Percentiles rank a stretch among this genome's conserved stretches.
phyloP scores from a whole-genome alignment of 345 rosid species.

The Eutrema heterophyllum region DNA sequence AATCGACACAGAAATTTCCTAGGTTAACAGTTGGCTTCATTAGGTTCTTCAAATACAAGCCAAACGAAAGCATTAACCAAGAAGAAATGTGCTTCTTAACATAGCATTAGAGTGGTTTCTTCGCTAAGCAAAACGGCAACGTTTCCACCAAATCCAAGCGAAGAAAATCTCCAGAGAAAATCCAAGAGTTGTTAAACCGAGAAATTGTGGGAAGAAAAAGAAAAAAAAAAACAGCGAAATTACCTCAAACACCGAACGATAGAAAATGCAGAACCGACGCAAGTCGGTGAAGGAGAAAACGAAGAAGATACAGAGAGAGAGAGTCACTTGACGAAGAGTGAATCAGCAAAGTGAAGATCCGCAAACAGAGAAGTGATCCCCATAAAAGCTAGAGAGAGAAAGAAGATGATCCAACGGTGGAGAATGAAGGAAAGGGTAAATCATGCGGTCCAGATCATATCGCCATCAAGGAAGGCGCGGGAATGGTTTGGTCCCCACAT shows the following conservation, averaged over 20 bases:
- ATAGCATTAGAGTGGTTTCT: not conserved
- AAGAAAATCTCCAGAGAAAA: slow-evolving; percentile 11
- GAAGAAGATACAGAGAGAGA: slow-evolving; percentile 7
- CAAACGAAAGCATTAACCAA: not conserved
- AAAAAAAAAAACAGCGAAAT: not conserved
- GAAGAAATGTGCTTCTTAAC: not conserved
- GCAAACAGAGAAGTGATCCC: slow-evolving; percentile 3
- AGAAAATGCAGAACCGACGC: slow-evolving; percentile 5
- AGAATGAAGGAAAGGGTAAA: not conserved
- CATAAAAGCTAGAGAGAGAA: slow-evolving; percentile 20
- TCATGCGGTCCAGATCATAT: slow-evolving; percentile 17
- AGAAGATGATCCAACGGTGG: slow-evolving; percentile 42
- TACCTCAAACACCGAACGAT: slow-evolving; percentile 15
- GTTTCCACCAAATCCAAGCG: slow-evolving; percentile 3
- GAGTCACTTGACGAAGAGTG: slow-evolving; percentile 9
- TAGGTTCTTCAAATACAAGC: not conserved
- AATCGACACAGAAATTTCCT: not conserved
- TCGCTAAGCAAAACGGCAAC: not conserved
- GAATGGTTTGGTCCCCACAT: slow-evolving; percentile 36
- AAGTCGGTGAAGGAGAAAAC: not conserved
- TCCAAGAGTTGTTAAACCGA: not conserved
- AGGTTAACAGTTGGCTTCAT: not conserved
- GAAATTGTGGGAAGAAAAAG: not conserved
- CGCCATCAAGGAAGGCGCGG: slow-evolving; percentile 28
- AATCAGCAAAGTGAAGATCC: slow-evolving; percentile 28